Evolutionary conservation across 2,329 filamentous ascomycete genomes (phyloP), one percentile per base, ranked within the genome.

Genomic region (Graphiopsis chlorocephala): DNA sequence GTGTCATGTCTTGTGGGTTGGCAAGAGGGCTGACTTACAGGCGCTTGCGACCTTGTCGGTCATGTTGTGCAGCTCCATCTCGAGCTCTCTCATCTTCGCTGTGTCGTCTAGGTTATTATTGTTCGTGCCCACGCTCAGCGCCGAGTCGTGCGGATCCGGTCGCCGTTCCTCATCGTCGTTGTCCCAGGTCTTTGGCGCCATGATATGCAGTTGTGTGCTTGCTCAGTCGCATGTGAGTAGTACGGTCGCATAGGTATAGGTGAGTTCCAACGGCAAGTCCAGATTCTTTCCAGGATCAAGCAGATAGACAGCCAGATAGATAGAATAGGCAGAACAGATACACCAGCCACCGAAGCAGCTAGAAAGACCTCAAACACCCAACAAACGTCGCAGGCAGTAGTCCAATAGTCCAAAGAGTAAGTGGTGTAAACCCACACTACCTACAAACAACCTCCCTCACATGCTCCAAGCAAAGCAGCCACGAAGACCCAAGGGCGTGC

Each of bases 11-110:
- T 28, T 17, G 20, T 20, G 3, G 38, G 10, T 20, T n/a, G 15
- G 42, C 23, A 58, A 53, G 29, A 10, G 28, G 6, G 47, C 28
- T 50, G 76, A 20, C 82, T 62, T 77, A 85, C 84, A 83, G 69
- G 84, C 82, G 64, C 87, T 85, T 3, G 87, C 84, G 64, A 89
- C 88, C 77, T 91, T 92, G 70, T 90, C 83, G 75, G 88, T 91
- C 65, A 93, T 83, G 62, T 87, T 78, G 64, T 85, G 83, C 62
- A 93, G 86, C 73, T 93, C 90, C 38, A 85, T 83, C 76, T 93
- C 86, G 52, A 94, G 82, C 71, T 92, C 88, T 68, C 83, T 79
- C 72, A 91, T 61, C 28, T 62, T 62, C 11, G 60, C 48, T 45
- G 55, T 66, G 25, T 69, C 67, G 47, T 67, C 66, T 20, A 20